phyloP scores from a whole-genome alignment of 2,329 filamentous ascomycete genomes.

The Arachnomyces sp. region DNA sequence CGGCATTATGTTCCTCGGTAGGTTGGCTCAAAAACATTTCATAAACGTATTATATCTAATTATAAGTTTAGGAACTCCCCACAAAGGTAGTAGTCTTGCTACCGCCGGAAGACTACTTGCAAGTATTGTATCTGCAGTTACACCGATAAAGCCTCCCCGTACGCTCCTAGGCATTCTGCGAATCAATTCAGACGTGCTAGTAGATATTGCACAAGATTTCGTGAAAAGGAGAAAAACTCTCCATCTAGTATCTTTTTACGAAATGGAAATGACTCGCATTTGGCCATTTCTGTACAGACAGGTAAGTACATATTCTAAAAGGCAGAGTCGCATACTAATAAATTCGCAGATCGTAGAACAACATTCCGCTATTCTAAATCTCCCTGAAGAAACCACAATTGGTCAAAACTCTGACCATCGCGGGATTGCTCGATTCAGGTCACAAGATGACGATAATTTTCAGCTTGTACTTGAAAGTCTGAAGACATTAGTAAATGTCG shows the following conservation, averaged over 20 bases:
- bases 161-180: conserved; percentile 1
- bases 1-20: conserved; percentile 7
- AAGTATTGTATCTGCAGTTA: not conserved
- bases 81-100: conserved; percentile 2
- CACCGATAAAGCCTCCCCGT: not conserved
- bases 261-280: conserved; percentile 2
- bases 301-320: not conserved
- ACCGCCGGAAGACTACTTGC: not conserved
- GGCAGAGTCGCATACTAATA: not conserved
- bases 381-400: conserved; percentile 3
- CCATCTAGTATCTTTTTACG: conserved; percentile 9
- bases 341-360: conserved; percentile 3
- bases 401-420: conserved; percentile 6
- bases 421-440: conserved; percentile 7
- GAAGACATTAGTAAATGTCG: not conserved
- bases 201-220: conserved; percentile 7
- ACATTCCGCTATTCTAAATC: conserved; percentile 5
- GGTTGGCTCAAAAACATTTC: too few relatives aligned
- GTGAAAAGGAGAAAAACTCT: not conserved
- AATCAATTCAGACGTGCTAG: conserved; percentile 4
- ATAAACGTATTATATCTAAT: not conserved
- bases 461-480: not conserved
- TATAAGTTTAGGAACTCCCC: conserved; percentile 3
- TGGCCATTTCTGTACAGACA: not conserved
- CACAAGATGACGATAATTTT: conserved; percentile 5